phyloP scores from a whole-genome alignment of 371 early-diverging fungal genomes.

The Zancudomyces culisetae region DNA sequence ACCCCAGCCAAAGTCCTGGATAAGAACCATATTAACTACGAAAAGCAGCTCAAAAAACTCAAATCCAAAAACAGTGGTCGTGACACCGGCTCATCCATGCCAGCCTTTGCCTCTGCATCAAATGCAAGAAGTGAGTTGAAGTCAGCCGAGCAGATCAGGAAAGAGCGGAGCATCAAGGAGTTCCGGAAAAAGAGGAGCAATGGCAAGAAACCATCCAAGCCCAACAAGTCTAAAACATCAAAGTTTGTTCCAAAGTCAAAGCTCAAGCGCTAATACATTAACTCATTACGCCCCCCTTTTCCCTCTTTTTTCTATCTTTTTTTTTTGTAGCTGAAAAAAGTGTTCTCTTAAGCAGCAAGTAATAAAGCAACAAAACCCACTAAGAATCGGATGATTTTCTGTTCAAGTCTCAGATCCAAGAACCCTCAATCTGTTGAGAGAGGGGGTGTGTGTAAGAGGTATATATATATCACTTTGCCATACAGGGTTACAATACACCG shows the following conservation, averaged over 20 bases:
- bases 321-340: no score
- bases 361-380: no score
- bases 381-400: no score
- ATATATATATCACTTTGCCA: no score
- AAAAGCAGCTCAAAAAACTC: conserved; percentile 40
- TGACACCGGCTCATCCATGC: background rate
- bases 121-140: conserved; percentile 59
- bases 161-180: conserved; percentile 50
- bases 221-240: background rate
- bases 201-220: background rate
- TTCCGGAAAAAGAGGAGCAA: conserved; percentile 32
- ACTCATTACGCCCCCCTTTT: no score
- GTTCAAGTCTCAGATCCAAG: no score
- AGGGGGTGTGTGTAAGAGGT: no score
- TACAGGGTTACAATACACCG: no score
- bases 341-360: no score
- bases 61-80: conserved; percentile 20
- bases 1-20: conserved; percentile 41
- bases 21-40: conserved; percentile 37
- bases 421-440: no score
- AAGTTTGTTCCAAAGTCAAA: background rate
- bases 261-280: background rate
- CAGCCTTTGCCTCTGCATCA: background rate
- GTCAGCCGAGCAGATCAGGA: conserved; percentile 61
- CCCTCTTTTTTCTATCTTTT: no score